Base-by-base conservation (phyloP, 495 filamentous ascomycete species). In the Durotheca rogersii region DNA sequence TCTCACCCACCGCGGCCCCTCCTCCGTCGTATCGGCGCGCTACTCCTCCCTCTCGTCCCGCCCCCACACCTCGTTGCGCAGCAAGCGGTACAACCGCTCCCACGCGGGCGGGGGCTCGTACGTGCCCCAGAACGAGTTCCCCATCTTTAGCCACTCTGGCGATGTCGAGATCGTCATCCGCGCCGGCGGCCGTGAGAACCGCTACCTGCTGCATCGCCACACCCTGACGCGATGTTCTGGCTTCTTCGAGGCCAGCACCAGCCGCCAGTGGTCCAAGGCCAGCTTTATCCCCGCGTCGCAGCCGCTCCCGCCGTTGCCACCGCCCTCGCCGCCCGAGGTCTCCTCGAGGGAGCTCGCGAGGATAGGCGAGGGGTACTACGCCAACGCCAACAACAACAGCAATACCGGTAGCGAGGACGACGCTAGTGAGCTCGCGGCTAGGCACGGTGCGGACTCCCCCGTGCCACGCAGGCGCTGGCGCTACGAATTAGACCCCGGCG, bases 201-300 rank as follows among this genome's bases (percentile, higher is more conserved):
- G 87, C 17, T 96, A 95, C 63, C 78, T 95, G 30, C 79, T 96
- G 14, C 90, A 96, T 68, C 79, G 84, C 31, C 72, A 95, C 58
- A 94, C 90, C 18, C 69, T 96, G 56, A 81, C 86, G 27, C 86
- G 93, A 71, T 92, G 87, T 60, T 94, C 90, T 9, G 90, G 89
- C 1, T 95, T 94, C 71, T 96, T 95, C 69, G 88, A 94, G 69
- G 87, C 89, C 23, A 88, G 88, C 61, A 92, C 87, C 18, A 89
- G 83, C 53, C 84, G 88, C 53, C 87, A 90, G 67, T 96, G 90
- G 90, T 85, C 88, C 51, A 76, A 79, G 29, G 76, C 74, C 1
- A 64, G 63, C 32, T n/a, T n/a, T n/a, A n/a, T n/a, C n/a, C n/a
- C n/a, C n/a, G n/a, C n/a, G n/a, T n/a, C n/a, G n/a, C n/a, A n/a